These are phyloP conservation scores for Pseudonitzschia delicatissima DNA, from an alignment of 108 stramenopile genomes.

Conservation along the genomic window DNA sequence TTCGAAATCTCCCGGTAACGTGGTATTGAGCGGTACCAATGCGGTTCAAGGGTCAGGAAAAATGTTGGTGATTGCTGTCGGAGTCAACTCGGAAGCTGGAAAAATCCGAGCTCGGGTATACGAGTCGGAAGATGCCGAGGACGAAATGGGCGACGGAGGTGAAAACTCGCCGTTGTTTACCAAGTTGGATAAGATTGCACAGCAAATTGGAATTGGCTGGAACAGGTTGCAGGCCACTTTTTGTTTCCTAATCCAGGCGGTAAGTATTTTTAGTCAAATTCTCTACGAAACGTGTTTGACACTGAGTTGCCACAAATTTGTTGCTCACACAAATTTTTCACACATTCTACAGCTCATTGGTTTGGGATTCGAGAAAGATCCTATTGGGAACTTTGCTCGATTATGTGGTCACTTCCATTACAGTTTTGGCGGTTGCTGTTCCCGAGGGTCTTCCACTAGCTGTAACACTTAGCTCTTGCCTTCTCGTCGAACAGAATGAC, in stretches of 20 bases:
- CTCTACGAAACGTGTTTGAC: no score
- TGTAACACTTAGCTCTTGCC: conserved; percentile 92
- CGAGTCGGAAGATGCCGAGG: conserved; percentile 63
- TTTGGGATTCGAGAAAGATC: conserved; percentile 45
- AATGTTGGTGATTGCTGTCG: conserved; percentile 90
- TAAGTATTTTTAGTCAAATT: no score
- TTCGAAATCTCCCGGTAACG: conserved; percentile 77
- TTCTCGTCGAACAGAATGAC: conserved; percentile 93
- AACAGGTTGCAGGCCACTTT: conserved; percentile 13
- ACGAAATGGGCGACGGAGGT: conserved; percentile 63
- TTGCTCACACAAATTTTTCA: no score
- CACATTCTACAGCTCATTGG: conserved; percentile 48
- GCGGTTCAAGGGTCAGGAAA: conserved; percentile 75
- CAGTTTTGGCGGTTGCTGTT: conserved; percentile 95
- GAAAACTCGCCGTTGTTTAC: conserved; percentile 75
- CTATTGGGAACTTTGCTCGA: conserved; percentile 49
- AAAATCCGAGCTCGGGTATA: conserved; percentile 84
- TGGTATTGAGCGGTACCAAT: conserved; percentile 67
- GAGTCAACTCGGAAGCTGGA: conserved; percentile 81
- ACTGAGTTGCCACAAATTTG: no score
- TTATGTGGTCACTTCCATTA: conserved; percentile 74
- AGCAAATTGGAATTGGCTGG: conserved; percentile 84
- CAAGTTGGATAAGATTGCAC: conserved; percentile 85
- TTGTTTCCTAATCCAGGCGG: no score
- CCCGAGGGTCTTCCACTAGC: conserved; percentile 98